Evolutionary conservation across 495 filamentous ascomycete genomes (phyloP), one percentile per base, ranked within the genome.

Genomic region (Talaromyces wortmannii): DNA sequence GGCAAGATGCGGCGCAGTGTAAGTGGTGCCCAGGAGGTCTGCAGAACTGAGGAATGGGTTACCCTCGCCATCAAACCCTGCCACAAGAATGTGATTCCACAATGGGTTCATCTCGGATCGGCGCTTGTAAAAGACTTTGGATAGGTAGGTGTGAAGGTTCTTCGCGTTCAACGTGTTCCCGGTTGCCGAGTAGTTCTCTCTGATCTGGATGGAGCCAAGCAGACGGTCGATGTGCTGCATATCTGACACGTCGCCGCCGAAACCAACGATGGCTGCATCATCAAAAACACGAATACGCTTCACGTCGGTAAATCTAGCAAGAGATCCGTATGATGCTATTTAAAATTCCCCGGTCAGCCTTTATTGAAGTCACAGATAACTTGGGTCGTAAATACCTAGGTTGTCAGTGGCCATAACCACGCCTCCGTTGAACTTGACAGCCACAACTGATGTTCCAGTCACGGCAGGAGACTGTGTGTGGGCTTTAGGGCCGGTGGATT

Each of bases 191-290:
- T 98, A 97, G 56, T 90, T 88, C 75, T 97, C 94, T 67, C 86
- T 79, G 76, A 92, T 90, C 67, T 87, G 83, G 61, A 97, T 86
- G 53, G 88, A 85, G 63, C 80, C 84, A 55, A 98, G 84, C 56
- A 95, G 81, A 52, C 94, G 89, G 79, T 95, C 87, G 23, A 98
- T 84, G 73, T 91, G 90, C 75, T 98, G 94, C 94, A 98, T 97
- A 77, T 98, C 94, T 57, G 87, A 92, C 52, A 98, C 89, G 76
- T 97, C 88, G 71, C 95, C 89, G 70, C 91, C 86, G 77, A 96
- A 92, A 57, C 90, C 87, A 66, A 97, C 72, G 54, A 97, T 72
- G 30, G 87, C 85, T 43, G 82, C 76, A 29, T 76, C 69, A 60
- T 83, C 79, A 73, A 98, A 97, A 56, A 82, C 78, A 58, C 88